These are phyloP conservation scores for Phytophthora podocarpi DNA, from an alignment of 352 stramenopile species.

Conservation along the genomic window DNA sequence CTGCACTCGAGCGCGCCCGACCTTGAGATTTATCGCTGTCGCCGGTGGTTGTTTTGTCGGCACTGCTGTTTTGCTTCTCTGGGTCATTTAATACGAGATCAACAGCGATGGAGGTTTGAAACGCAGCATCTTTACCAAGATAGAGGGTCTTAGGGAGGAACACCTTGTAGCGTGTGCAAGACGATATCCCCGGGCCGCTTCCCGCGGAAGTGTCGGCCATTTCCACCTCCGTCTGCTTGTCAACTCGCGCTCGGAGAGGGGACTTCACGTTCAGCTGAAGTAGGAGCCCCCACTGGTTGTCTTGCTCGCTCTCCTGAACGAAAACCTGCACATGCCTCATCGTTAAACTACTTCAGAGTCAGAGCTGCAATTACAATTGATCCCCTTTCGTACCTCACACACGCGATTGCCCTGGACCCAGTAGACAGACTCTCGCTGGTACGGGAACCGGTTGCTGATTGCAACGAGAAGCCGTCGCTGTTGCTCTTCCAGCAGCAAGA, in stretches of 20 bases:
- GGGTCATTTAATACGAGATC: neutral
- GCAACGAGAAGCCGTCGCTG: constrained; percentile 25
- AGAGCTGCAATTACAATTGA: no score
- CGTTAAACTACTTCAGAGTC: neutral
- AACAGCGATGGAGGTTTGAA: constrained; percentile 18
- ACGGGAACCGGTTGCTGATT: constrained; percentile 24
- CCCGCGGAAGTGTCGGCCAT: no score
- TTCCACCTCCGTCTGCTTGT: neutral
- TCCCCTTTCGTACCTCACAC: constrained; percentile 40
- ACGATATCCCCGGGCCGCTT: neutral
- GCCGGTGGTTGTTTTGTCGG: neutral
- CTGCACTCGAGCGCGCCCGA: neutral
- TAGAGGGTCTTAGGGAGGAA: constrained; percentile 51
- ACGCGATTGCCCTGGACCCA: constrained; percentile 40
- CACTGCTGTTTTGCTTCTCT: neutral
- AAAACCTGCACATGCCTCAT: constrained; percentile 34
- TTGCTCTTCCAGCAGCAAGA: constrained; percentile 19
- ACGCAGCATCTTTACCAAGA: neutral
- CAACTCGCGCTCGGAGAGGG: neutral
- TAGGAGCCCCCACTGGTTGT: constrained; percentile 45
- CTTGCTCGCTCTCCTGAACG: constrained; percentile 26
- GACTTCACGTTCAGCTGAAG: constrained; percentile 24
- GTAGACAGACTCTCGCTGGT: constrained; percentile 16
- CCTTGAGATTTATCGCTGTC: neutral
- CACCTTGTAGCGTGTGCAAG: constrained; percentile 15